phyloP scores from a whole-genome alignment of 768 basidiomycete genomes.

The Sistotremastrum niveocremeum region DNA sequence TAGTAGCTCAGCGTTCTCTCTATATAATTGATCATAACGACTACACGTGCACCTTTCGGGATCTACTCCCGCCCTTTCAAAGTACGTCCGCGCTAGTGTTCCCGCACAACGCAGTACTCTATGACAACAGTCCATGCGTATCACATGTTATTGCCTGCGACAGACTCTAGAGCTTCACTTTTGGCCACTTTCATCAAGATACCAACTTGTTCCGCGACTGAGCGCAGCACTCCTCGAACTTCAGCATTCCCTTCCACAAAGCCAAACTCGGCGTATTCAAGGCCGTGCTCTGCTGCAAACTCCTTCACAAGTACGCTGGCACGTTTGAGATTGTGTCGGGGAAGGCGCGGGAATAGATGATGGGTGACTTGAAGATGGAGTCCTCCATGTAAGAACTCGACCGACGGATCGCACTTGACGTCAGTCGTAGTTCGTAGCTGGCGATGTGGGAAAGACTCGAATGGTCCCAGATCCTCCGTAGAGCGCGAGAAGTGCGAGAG shows the following conservation, averaged over 20 bases:
- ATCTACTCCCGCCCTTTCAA: no score
- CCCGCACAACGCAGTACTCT: no score
- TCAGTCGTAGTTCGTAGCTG: slow-evolving; percentile 97
- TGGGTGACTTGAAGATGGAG: slow-evolving; percentile 96
- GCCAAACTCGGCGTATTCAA: slow-evolving; percentile 84
- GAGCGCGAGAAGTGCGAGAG: slow-evolving; percentile 97
- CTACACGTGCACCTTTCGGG: no score
- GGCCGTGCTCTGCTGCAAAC: slow-evolving; percentile 72
- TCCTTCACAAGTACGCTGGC: slow-evolving; percentile 79
- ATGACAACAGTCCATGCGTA: no score
- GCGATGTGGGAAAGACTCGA: slow-evolving; percentile 84
- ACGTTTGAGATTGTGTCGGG: slow-evolving; percentile 78
- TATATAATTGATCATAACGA: no score
- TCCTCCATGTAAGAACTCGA: slow-evolving; percentile 93
- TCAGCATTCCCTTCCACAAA: slow-evolving; percentile 78
- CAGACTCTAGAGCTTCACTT: slow-evolving; percentile 51
- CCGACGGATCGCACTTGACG: slow-evolving; percentile 70
- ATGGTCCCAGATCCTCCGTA: slow-evolving; percentile 78
- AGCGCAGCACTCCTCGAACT: slow-evolving; percentile 66
- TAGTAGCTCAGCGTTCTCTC: no score
- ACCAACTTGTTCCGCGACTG: slow-evolving; percentile 79
- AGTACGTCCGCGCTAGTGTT: no score
- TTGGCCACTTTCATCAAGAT: slow-evolving; percentile 74
- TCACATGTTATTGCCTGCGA: slow-evolving; percentile 31
- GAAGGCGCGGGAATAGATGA: slow-evolving; percentile 90